Percentiles rank a stretch among this genome's conserved stretches.
These are phyloP conservation scores for Arabidopsis arenosa DNA, from an alignment of 345 rosid species.

Conservation along the genomic window DNA sequence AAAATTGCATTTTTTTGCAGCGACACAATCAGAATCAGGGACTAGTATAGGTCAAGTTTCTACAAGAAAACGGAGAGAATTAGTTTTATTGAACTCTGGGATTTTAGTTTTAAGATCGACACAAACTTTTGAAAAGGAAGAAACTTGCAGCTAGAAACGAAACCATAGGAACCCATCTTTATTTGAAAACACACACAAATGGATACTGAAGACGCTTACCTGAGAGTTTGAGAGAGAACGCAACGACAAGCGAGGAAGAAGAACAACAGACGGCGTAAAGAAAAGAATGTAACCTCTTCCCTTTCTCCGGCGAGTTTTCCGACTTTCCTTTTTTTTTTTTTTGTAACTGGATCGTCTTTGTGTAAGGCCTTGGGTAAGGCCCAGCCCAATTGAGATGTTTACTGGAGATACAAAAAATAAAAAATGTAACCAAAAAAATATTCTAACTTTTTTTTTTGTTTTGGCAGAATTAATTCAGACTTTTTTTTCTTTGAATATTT, in stretches of 20 bases:
- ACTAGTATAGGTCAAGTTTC: not conserved
- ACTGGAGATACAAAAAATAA: no score
- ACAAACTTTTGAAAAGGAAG: slow-evolving; percentile 1
- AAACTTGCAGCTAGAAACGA: not conserved
- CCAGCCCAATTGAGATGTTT: no score
- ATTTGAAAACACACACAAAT: not conserved
- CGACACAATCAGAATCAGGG: not conserved
- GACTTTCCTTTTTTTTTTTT: no score
- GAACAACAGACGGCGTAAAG: not conserved
- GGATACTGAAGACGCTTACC: slow-evolving; percentile 9
- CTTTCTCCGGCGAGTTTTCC: no score
- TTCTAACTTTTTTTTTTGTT: no score
- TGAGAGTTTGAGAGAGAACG: slow-evolving; percentile 6
- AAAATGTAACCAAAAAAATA: no score
- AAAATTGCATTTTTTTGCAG: slow-evolving; percentile 39
- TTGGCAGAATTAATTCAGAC: no score
- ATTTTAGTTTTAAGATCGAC: not conserved
- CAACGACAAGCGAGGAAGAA: not conserved
- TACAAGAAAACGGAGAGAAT: not conserved
- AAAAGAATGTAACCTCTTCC: no score
- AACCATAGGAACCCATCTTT: not conserved
- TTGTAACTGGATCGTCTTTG: no score
- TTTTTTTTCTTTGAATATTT: no score
- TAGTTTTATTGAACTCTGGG: slow-evolving; percentile 25
- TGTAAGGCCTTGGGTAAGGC: no score